These are phyloP conservation scores for Arctium lappa DNA, from an alignment of 129 eudicot species.

Conservation along the genomic window DNA sequence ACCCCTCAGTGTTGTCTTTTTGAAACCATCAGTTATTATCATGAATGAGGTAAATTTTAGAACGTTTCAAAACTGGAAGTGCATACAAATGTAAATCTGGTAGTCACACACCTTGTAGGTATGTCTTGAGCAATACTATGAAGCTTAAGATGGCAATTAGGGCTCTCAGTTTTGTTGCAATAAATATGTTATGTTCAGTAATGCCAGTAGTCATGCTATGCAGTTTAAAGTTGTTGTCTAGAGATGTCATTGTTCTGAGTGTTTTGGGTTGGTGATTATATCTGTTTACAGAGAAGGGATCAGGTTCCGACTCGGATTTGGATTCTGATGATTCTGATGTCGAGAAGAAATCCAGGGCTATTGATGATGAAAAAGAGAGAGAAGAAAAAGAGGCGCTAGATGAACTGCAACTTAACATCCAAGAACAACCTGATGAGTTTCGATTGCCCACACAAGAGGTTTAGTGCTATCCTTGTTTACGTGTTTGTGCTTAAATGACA, in stretches of 20 bases:
- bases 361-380: constrained; percentile 43
- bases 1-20: background rate
- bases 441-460: constrained; percentile 80
- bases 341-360: constrained; percentile 45
- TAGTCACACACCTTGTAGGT: background rate
- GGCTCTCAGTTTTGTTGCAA: background rate
- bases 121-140: background rate
- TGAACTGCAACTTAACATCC: constrained; percentile 63
- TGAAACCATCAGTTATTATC: background rate
- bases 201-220: background rate
- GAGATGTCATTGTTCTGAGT: background rate
- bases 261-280: background rate
- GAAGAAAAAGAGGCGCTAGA: constrained; percentile 49
- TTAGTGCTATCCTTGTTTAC: background rate
- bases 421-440: constrained; percentile 78
- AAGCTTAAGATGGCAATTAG: background rate
- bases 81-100: background rate
- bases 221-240: background rate
- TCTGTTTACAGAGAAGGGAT: constrained; percentile 44
- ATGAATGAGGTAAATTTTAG: background rate
- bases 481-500: background rate
- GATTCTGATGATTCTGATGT: constrained; percentile 57
- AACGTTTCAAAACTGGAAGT: background rate
- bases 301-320: constrained; percentile 50
- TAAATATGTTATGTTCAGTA: background rate